These are phyloP conservation scores for Myxozyma geophila DNA, from an alignment of 805 yeast genomes.

Conservation along the genomic window DNA sequence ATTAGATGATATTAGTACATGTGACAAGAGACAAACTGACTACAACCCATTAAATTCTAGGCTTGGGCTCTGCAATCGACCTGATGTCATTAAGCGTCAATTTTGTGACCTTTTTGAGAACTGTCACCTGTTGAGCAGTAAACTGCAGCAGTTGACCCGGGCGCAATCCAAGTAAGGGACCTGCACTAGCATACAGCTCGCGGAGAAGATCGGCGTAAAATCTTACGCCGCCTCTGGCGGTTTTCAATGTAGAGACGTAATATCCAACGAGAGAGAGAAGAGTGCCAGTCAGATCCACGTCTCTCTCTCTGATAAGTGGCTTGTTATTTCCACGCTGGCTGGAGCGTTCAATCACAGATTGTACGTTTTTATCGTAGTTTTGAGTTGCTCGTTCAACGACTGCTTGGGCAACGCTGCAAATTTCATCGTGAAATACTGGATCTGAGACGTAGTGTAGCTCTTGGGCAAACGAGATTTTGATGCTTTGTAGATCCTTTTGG, in stretches of 20 bases:
- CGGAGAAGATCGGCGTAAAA: neutral
- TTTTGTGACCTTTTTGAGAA: neutral
- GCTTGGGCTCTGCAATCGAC: neutral
- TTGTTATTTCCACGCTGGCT: neutral
- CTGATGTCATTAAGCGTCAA: neutral
- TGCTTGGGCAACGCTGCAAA: constrained; percentile 6
- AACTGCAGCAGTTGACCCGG: neutral
- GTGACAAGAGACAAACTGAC: neutral
- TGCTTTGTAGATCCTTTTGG: constrained; percentile 52
- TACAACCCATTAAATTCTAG: neutral
- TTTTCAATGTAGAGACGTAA: neutral
- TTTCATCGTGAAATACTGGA: neutral
- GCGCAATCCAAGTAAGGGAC: neutral
- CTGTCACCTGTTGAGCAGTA: neutral
- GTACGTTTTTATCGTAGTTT: neutral
- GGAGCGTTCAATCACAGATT: neutral
- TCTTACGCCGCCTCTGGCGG: neutral
- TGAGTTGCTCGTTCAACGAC: neutral
- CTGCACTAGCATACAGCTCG: constrained; percentile 1
- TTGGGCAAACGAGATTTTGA: constrained; percentile 9
- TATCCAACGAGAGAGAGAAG: neutral
- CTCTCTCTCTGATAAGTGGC: neutral
- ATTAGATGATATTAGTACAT: neutral
- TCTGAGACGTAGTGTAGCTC: constrained; percentile 20
- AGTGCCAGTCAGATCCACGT: neutral